A percentile compares a stretch with the other conserved stretches of the same genome.
Conservation (phyloP, 1,284 basidiomycete species). For the Fomitopsis betulina region DNA sequence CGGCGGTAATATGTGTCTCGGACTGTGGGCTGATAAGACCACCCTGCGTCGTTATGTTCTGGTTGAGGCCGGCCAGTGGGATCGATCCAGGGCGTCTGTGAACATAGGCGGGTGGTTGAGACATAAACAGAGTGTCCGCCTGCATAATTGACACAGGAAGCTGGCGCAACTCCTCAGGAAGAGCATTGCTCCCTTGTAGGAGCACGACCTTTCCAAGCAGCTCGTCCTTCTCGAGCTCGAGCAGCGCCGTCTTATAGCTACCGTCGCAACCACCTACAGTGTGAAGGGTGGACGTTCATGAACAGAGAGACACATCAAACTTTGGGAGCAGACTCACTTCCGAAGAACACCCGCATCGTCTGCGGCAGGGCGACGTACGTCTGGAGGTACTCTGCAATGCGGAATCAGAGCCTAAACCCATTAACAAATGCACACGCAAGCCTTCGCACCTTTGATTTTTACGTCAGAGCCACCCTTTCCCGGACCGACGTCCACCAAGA, state of each 20-base stretch:
- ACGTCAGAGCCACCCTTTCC: conserved; percentile 58
- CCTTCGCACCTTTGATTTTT: conserved; percentile 65
- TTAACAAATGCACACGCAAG: neutral
- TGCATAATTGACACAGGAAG: conserved; percentile 50
- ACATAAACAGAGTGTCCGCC: conserved; percentile 62
- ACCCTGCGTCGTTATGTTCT: conserved; percentile 24
- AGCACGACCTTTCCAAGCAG: conserved; percentile 64
- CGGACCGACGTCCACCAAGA: conserved; percentile 67
- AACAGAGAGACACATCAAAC: neutral
- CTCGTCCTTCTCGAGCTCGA: conserved; percentile 45
- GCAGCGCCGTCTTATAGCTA: conserved; percentile 34
- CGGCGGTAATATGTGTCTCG: conserved; percentile 22
- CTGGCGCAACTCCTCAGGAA: conserved; percentile 42
- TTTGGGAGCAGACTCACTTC: conserved; percentile 39
- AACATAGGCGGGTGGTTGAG: conserved; percentile 36
- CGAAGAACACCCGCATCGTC: conserved; percentile 69
- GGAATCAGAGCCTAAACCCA: conserved; percentile 1
- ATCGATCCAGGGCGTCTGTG: conserved; percentile 37
- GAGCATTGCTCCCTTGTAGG: conserved; percentile 44
- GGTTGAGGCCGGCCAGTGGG: conserved; percentile 14
- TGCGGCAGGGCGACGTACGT: conserved; percentile 74
- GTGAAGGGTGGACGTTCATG: conserved; percentile 2
- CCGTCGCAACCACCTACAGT: conserved; percentile 38
- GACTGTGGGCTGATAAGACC: conserved; percentile 31
- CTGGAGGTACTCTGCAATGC: conserved; percentile 59